Percentiles rank a stretch among this genome's conserved stretches.
Evolutionary conservation across 2,329 filamentous ascomycete genomes (phyloP).

Genomic region (Pseudopyricularia cyperi): DNA sequence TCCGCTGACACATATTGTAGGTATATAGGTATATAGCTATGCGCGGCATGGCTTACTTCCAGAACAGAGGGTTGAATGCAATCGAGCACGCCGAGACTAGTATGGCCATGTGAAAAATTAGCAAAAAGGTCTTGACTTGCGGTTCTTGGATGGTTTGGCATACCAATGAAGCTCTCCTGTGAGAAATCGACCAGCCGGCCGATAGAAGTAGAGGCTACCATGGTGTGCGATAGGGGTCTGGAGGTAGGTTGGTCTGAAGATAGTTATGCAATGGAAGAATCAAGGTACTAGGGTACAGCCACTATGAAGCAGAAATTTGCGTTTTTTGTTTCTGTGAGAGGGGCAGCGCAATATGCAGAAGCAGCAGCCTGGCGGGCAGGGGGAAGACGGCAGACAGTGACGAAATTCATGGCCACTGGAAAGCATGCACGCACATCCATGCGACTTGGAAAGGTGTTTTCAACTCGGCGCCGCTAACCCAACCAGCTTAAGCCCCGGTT

Average conservation of each 20-base stretch:
- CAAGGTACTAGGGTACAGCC: neutral
- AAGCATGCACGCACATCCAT: neutral
- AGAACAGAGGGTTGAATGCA: conserved; percentile 95
- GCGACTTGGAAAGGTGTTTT: neutral
- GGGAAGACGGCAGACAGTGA: neutral
- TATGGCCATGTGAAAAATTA: neutral
- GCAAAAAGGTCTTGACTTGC: neutral
- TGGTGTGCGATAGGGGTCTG: neutral
- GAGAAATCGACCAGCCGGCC: conserved; percentile 43
- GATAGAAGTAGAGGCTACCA: conserved; percentile 5
- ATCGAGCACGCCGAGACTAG: conserved; percentile 72
- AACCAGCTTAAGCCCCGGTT: neutral
- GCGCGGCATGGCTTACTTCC: conserved; percentile 62
- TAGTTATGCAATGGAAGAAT: neutral
- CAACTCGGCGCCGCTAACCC: neutral
- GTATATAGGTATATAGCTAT: neutral
- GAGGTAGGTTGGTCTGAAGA: neutral
- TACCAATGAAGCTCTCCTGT: conserved; percentile 55
- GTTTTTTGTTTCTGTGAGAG: neutral
- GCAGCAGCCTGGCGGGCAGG: neutral
- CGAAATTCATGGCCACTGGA: neutral
- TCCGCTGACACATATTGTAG: too few species aligned
- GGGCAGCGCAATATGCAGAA: neutral
- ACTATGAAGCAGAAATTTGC: neutral
- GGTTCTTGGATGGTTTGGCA: conserved; percentile 15